phyloP scores from a whole-genome alignment of 495 filamentous ascomycete species.

The Coniosporium apollinis region DNA sequence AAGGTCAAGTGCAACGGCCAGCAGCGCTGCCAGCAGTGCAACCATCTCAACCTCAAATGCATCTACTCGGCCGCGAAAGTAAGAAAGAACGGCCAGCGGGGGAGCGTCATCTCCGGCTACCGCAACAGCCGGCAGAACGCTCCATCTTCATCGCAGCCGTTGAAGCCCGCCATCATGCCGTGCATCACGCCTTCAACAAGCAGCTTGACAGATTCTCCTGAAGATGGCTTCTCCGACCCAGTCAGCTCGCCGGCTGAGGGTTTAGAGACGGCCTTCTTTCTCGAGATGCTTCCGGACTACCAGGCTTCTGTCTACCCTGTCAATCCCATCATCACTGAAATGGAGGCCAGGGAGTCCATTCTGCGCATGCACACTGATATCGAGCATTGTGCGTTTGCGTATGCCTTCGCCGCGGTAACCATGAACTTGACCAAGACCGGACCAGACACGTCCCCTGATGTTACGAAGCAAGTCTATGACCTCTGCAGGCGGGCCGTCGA shows the following conservation, averaged over 20 bases:
- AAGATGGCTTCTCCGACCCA: background rate
- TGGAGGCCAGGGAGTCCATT: constrained; percentile 9
- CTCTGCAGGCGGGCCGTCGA: constrained; percentile 4
- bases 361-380: constrained; percentile 7
- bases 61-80: background rate
- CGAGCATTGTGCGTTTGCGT: constrained; percentile 12
- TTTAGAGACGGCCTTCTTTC: constrained; percentile 8
- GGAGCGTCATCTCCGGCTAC: background rate
- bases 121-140: background rate
- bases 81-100: background rate
- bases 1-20: background rate
- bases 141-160: background rate
- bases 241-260: background rate
- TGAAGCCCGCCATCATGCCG: background rate
- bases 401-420: constrained; percentile 12
- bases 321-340: constrained; percentile 14
- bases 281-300: constrained; percentile 13
- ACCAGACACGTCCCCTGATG: constrained; percentile 2
- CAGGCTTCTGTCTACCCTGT: constrained; percentile 10
- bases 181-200: background rate
- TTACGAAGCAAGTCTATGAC: constrained; percentile 1
- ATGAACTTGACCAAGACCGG: constrained; percentile 10
- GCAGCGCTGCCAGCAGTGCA: background rate
- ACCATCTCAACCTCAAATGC: background rate
- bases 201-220: background rate